Conservation (phyloP, 139 green algal genomes). For the Chlamydomonas sphaeroides region DNA sequence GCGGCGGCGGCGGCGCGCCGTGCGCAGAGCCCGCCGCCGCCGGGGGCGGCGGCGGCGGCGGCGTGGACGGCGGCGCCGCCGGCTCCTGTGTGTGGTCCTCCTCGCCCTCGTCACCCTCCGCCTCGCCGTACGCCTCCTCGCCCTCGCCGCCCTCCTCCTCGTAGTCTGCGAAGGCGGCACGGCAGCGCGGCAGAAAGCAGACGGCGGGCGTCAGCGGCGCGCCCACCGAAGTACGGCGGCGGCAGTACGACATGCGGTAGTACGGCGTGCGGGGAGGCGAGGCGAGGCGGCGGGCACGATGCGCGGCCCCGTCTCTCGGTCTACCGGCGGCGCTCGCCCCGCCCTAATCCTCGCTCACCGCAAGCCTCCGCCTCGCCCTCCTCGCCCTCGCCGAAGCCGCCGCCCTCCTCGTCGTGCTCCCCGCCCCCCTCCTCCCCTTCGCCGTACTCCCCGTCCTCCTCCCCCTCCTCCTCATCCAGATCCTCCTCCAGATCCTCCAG, state of each 20-base stretch:
- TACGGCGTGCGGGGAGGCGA: no score
- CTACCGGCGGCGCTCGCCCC: no score
- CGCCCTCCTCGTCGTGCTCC: neutral
- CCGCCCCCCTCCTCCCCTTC: conserved; percentile 1
- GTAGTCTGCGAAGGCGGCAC: neutral
- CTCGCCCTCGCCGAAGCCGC: neutral
- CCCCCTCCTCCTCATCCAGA: neutral
- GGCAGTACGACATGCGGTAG: no score
- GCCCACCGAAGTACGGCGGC: no score
- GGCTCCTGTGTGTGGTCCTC: neutral
- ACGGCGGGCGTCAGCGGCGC: no score
- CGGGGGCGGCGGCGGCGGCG: neutral
- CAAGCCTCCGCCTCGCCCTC: neutral
- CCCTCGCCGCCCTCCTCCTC: neutral
- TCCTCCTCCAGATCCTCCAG: conserved; percentile 14
- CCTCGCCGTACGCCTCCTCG: neutral
- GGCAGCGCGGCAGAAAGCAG: no score
- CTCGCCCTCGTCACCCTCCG: neutral
- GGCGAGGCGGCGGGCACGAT: no score
- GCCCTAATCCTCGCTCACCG: no score
- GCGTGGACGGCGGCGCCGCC: neutral
- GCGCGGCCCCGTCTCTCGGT: no score
- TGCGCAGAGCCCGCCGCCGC: neutral
- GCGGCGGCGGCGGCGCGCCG: neutral
- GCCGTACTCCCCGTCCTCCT: neutral